Evolutionary conservation across 164 flowering plant species (phyloP).

Genomic region (Akebia trifoliata): DNA sequence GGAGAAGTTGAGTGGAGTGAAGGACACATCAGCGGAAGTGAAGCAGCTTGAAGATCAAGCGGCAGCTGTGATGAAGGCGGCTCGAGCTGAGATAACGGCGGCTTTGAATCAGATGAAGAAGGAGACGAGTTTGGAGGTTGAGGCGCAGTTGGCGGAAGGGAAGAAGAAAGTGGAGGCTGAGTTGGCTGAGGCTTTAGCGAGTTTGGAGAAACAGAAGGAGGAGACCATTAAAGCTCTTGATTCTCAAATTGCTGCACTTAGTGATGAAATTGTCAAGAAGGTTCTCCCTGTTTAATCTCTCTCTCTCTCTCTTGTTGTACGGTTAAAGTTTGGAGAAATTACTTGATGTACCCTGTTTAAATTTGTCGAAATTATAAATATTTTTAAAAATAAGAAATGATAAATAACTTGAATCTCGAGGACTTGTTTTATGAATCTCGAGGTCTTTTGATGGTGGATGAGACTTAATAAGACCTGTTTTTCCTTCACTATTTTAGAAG

Average conservation of each 20-base stretch:
- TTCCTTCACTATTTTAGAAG: too few relatives aligned
- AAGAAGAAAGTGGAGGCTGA: conserved; percentile 82
- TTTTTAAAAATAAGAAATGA: too few relatives aligned
- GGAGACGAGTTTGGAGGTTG: conserved; percentile 78
- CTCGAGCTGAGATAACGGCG: conserved; percentile 87
- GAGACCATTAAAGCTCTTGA: conserved; percentile 77
- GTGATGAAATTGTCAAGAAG: conserved; percentile 82
- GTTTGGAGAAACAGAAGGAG: conserved; percentile 75
- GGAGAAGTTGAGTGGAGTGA: conserved; percentile 65
- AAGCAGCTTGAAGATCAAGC: conserved; percentile 93
- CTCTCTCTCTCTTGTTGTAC: conserved; percentile 3
- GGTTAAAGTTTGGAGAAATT: too few relatives aligned
- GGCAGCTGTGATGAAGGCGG: conserved; percentile 78
- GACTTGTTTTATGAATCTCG: too few relatives aligned
- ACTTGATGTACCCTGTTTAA: too few relatives aligned
- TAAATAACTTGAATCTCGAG: too few relatives aligned
- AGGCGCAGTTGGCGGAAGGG: conserved; percentile 64
- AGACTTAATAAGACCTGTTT: too few relatives aligned
- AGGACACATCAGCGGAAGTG: conserved; percentile 84
- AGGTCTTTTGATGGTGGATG: too few relatives aligned
- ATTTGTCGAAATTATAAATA: too few relatives aligned
- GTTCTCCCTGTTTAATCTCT: conserved; percentile 55
- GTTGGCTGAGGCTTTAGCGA: conserved; percentile 68
- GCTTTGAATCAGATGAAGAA: conserved; percentile 91
- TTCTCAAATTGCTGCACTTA: conserved; percentile 74